These are phyloP conservation scores for Arabis hirsuta DNA, from an alignment of 345 rosid species.

Conservation along the genomic window DNA sequence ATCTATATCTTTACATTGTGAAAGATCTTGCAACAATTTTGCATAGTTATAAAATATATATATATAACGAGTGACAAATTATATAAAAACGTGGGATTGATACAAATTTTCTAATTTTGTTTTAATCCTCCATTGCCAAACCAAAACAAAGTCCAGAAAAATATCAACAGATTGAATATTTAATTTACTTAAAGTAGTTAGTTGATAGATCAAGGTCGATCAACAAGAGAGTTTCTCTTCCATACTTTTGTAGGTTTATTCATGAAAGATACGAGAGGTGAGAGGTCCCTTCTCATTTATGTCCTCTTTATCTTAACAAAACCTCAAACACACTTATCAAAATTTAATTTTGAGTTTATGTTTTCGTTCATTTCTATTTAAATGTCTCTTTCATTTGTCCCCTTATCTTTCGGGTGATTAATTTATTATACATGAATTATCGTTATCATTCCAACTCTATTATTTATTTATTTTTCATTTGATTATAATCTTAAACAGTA, in stretches of 20 bases:
- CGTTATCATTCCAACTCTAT: slow-evolving; percentile 13
- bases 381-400: slow-evolving; percentile 31
- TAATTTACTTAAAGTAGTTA: slow-evolving; percentile 17
- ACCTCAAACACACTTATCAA: slow-evolving; percentile 27
- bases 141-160: slow-evolving; percentile 4
- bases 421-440: neutral
- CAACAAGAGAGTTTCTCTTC: slow-evolving; percentile 12
- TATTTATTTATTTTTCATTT: neutral
- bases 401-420: slow-evolving; percentile 1
- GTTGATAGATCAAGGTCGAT: slow-evolving; percentile 32
- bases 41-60: too few relatives aligned
- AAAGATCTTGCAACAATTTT: too few relatives aligned
- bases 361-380: slow-evolving; percentile 8
- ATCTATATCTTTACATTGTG: too few relatives aligned
- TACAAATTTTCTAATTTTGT: too few relatives aligned
- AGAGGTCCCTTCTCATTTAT: slow-evolving; percentile 30
- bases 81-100: too few relatives aligned
- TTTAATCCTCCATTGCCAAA: neutral
- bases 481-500: slow-evolving; percentile 15
- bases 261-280: slow-evolving; percentile 27
- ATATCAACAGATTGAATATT: neutral
- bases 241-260: slow-evolving; percentile 26
- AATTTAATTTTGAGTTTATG: neutral
- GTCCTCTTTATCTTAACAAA: slow-evolving; percentile 12
- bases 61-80: too few relatives aligned